Evolutionary conservation across 768 basidiomycete genomes (phyloP).

Genomic region (Paxillus involutus): DNA sequence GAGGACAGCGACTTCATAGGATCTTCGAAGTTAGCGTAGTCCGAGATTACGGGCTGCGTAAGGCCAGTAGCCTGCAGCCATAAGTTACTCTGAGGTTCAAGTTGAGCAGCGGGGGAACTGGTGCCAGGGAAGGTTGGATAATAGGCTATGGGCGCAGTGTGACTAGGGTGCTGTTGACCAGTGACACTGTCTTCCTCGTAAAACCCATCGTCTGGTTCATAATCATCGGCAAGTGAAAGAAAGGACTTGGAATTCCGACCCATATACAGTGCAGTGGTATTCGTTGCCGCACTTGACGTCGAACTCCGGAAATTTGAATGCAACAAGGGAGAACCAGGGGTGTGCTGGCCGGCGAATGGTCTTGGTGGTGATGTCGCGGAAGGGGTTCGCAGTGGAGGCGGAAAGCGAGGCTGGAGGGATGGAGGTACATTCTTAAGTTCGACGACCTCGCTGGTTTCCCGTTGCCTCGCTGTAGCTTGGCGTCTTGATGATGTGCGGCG

Average conservation of each 20-base stretch:
- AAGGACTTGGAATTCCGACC: slow-evolving; percentile 25
- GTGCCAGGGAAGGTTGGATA: not conserved
- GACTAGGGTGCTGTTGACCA: slow-evolving; percentile 11
- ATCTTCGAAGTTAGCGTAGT: slow-evolving; percentile 9
- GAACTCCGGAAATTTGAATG: slow-evolving; percentile 49
- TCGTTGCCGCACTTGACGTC: slow-evolving; percentile 34
- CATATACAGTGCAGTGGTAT: slow-evolving; percentile 8
- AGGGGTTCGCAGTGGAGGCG: not conserved
- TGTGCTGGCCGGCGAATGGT: slow-evolving; percentile 2
- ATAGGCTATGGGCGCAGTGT: not conserved
- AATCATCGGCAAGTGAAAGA: slow-evolving; percentile 28
- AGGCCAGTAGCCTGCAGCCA: slow-evolving; percentile 14
- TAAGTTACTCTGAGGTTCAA: slow-evolving; percentile 6
- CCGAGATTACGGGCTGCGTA: slow-evolving; percentile 3
- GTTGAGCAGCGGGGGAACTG: slow-evolving; percentile 1
- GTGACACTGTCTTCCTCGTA: slow-evolving; percentile 44
- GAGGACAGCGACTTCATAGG: slow-evolving; percentile 18
- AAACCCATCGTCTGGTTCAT: slow-evolving; percentile 32
- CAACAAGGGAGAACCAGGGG: slow-evolving; percentile 46
- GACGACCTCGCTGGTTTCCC: not conserved
- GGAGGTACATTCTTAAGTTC: not conserved
- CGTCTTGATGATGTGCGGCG: slow-evolving; percentile 51
- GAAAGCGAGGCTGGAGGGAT: slow-evolving; percentile 11
- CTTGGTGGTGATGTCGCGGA: slow-evolving; percentile 10
- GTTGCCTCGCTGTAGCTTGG: slow-evolving; percentile 8